Evolutionary conservation across 805 yeast species (phyloP), one percentile per base, ranked within the genome.

Genomic region (Kregervanrija delftensis): DNA sequence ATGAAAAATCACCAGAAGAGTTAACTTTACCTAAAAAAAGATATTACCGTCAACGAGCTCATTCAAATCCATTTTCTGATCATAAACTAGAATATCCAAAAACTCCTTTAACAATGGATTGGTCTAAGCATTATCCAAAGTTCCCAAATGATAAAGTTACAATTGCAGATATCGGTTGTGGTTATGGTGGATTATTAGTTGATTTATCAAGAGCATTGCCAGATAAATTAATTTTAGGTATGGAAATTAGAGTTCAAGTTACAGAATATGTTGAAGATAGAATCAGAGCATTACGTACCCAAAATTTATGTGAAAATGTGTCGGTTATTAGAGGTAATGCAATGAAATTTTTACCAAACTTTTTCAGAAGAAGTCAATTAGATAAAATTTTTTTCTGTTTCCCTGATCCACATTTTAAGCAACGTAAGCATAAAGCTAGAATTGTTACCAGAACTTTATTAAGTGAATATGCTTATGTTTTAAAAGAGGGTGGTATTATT

Each of bases 331-430:
- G 99, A 62, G 98, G 95, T 14, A 93, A 93, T 60, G 93, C 98
- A 33, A 93, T 93, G 99, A 93, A 93, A 65, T 93, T 93, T 59
- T 67, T 89, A 50, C 98, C 99, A 16, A 93, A 93, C 63, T 93
- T 93, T 64, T 93, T 93, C 68, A 70, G 73, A 46, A 83, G 83
- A 63, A 80, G 81, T 6, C 97, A 89, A 61, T 68, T 90, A 42
- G 78, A 83, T 32, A 93, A 91, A 71, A 86, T 93, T 77, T 93
- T 93, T 68, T 93, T 93, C 70, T 93, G 99, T 64, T 93, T 93
- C 76, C 99, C 99, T n/a, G 99, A 93, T 65, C 99, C 99, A 8
- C 99, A 93, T 65, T 93, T 93, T 73, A 93, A 93, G 63, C 95
- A 88, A 65, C 76, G 98, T 60, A 93, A 93, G 62, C 99, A 93